Conservation (phyloP, 192 early-diverging fungal genomes). For the Physocladia obscura region DNA sequence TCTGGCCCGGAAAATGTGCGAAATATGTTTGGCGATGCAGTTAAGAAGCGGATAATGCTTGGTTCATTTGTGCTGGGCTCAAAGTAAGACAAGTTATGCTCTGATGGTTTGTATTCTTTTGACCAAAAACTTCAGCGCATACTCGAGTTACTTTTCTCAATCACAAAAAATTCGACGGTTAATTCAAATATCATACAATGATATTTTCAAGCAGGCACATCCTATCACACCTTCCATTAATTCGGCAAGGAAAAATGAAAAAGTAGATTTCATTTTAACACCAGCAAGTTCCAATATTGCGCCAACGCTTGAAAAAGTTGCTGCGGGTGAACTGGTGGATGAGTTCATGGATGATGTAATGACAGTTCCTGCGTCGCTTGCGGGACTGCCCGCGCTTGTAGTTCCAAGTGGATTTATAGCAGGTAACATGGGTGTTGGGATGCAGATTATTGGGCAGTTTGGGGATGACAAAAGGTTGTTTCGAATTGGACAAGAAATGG, state of each 20-base stretch:
- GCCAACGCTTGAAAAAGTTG: constrained; percentile 28
- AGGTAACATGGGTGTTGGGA: constrained; percentile 61
- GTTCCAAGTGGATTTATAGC: constrained; percentile 25
- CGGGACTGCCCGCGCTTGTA: constrained; percentile 58
- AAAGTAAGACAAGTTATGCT: constrained; percentile 49
- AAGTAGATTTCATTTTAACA: constrained; percentile 76
- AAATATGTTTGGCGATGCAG: constrained; percentile 74
- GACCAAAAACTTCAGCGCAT: constrained; percentile 38
- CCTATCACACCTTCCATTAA: constrained; percentile 32
- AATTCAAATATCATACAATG: constrained; percentile 77
- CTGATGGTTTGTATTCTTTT: background rate
- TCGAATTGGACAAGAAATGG: constrained; percentile 33
- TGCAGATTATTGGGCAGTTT: constrained; percentile 86
- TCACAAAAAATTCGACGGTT: constrained; percentile 80
- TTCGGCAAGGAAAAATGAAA: background rate
- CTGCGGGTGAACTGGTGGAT: constrained; percentile 60
- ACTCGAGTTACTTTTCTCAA: constrained; percentile 70
- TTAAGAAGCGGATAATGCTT: constrained; percentile 77
- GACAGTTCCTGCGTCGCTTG: constrained; percentile 85
- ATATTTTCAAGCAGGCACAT: constrained; percentile 67
- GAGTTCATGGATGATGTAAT: constrained; percentile 91
- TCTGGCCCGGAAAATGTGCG: constrained; percentile 52
- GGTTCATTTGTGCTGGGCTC: constrained; percentile 84
- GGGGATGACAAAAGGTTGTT: constrained; percentile 73
- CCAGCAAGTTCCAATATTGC: constrained; percentile 77